Evolutionary conservation across 495 filamentous ascomycete species (phyloP).

Genomic region (Talaromyces nanjingensis): DNA sequence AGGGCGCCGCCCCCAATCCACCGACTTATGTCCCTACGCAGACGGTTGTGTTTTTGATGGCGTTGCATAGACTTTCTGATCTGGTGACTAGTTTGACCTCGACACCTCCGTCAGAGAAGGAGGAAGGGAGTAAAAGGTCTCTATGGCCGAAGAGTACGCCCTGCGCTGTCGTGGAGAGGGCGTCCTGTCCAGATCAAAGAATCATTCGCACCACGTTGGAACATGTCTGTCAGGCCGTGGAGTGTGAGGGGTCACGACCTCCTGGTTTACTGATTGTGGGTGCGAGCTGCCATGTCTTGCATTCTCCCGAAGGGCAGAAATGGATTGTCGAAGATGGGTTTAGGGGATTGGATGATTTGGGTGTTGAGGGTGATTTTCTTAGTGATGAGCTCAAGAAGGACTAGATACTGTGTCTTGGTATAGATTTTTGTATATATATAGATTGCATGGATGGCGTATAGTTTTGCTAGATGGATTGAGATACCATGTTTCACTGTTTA

Average conservation of each 20-base stretch:
- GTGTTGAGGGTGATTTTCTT: constrained; percentile 19
- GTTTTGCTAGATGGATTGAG: not conserved
- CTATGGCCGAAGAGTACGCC: constrained; percentile 57
- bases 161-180: constrained; percentile 90
- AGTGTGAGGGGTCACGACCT: constrained; percentile 82
- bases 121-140: constrained; percentile 14
- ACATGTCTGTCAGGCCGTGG: constrained; percentile 72
- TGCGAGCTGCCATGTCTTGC: constrained; percentile 70
- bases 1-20: constrained; percentile 73
- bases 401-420: not conserved
- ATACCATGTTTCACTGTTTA: not conserved
- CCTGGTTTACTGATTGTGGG: constrained; percentile 90
- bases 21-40: constrained; percentile 69
- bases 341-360: constrained; percentile 48
- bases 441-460: constrained; percentile 5
- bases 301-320: constrained; percentile 42
- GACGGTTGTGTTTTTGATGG: constrained; percentile 96
- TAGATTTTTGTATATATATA: not conserved
- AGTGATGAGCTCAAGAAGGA: not conserved
- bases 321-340: constrained; percentile 94
- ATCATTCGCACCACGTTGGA: constrained; percentile 82
- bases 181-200: constrained; percentile 87
- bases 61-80: constrained; percentile 71
- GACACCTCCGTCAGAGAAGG: constrained; percentile 7
- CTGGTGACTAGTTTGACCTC: constrained; percentile 60